phyloP scores from a whole-genome alignment of 768 basidiomycete genomes.

The Lyophyllum decastes region DNA sequence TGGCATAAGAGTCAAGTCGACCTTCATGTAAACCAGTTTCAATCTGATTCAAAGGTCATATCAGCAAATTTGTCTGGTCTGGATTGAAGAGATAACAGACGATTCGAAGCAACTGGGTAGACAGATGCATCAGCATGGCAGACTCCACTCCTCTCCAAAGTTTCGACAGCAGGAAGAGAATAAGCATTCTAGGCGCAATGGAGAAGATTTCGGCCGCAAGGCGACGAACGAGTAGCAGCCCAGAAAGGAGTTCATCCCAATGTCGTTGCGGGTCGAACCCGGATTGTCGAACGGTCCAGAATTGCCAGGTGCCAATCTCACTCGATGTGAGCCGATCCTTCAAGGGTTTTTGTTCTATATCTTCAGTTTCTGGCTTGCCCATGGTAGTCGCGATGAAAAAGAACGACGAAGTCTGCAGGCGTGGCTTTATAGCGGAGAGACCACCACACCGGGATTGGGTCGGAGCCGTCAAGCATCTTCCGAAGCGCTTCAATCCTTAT shows the following conservation, averaged over 20 bases:
- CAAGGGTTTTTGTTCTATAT: background rate
- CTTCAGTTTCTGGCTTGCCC: background rate
- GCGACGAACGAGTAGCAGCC: conserved; percentile 18
- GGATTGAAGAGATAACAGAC: conserved; percentile 9
- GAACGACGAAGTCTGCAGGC: background rate
- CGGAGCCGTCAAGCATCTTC: too few species aligned
- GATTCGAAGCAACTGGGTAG: conserved; percentile 21
- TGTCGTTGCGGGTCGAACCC: conserved; percentile 4
- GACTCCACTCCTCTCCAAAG: conserved; percentile 26
- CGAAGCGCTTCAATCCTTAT: too few species aligned
- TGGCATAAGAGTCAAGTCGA: conserved; percentile 15
- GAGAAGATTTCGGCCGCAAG: conserved; percentile 24
- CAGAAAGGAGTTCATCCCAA: conserved; percentile 11
- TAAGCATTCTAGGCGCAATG: conserved; percentile 20
- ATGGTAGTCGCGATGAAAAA: background rate
- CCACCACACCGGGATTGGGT: background rate
- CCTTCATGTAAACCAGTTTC: conserved; percentile 21
- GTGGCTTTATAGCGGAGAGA: background rate
- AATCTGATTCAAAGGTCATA: conserved; percentile 13
- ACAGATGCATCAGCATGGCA: conserved; percentile 27
- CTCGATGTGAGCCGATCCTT: background rate
- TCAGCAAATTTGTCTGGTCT: background rate
- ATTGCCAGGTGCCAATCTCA: conserved; percentile 22
- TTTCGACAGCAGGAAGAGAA: conserved; percentile 20
- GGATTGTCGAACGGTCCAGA: conserved; percentile 9